Evolutionary conservation across 306 rosid species (phyloP).

Genomic region (Oxytropis ochrocephala): DNA sequence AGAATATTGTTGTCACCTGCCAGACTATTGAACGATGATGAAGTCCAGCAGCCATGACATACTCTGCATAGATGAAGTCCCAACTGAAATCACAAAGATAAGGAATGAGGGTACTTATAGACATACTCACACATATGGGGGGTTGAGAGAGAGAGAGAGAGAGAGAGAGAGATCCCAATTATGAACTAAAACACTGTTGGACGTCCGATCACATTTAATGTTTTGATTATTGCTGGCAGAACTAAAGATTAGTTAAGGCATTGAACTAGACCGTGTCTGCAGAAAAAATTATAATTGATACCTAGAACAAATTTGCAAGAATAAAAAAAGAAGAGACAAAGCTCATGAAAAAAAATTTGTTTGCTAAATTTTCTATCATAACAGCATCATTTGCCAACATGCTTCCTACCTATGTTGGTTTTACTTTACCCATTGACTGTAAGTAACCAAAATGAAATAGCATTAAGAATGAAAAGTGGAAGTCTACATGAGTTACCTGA

Average conservation of each 20-base stretch:
- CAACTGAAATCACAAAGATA: constrained; percentile 55
- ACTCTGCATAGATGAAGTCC: constrained; percentile 98
- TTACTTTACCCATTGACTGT: background rate
- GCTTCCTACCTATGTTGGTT: background rate
- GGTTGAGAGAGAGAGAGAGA: background rate
- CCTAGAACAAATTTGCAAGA: constrained; percentile 1
- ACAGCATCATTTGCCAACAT: background rate
- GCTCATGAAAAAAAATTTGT: background rate
- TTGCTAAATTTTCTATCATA: background rate
- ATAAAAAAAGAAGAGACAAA: background rate
- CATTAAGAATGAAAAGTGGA: background rate
- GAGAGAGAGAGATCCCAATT: background rate
- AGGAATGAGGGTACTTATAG: constrained; percentile 1
- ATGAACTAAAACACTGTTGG: constrained; percentile 6
- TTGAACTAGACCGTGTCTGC: background rate
- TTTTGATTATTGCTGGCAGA: background rate
- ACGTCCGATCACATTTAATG: background rate
- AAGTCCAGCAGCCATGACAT: constrained; percentile 93
- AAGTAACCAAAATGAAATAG: background rate
- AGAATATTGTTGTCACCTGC: constrained; percentile 58
- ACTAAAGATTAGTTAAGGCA: background rate
- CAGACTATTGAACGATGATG: constrained; percentile 90
- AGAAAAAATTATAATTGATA: background rate
- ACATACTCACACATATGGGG: background rate
- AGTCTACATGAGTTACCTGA: constrained; percentile 45